These are phyloP conservation scores for Phytopythium oedochilum DNA, from an alignment of 352 stramenopile species.

Conservation along the genomic window DNA sequence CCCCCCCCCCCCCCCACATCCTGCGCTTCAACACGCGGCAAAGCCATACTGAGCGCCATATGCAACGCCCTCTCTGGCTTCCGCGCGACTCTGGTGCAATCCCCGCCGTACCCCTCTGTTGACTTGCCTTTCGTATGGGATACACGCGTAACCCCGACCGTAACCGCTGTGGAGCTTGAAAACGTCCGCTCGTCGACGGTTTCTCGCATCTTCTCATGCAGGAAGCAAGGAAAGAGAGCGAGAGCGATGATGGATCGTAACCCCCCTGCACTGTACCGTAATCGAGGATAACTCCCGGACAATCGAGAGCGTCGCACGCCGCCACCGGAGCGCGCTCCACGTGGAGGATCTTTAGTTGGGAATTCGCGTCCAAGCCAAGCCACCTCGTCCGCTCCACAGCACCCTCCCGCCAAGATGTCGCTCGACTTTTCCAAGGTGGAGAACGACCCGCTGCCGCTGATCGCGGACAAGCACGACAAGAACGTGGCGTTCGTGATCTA, in stretches of 20 bases:
- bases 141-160: background rate
- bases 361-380: background rate
- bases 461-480: constrained; percentile 68
- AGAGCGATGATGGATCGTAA: no score
- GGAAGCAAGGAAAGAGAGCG: background rate
- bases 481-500: constrained; percentile 84
- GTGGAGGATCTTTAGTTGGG: constrained; percentile 2
- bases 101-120: background rate
- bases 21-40: no score
- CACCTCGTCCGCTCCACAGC: background rate
- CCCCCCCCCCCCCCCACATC: constrained; percentile 16
- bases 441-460: constrained; percentile 76
- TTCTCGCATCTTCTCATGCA: background rate
- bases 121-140: background rate
- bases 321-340: background rate
- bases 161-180: background rate
- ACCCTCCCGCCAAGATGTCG: constrained; percentile 33
- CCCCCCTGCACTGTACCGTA: background rate
- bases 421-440: constrained; percentile 86
- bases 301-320: background rate
- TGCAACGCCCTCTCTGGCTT: no score
- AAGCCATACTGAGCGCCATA: no score
- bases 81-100: background rate
- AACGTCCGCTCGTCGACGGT: background rate
- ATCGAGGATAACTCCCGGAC: background rate